Evolutionary conservation across 805 yeast genomes (phyloP), one percentile per base, ranked within the genome.

Genomic region (Osmozyma mogii): DNA sequence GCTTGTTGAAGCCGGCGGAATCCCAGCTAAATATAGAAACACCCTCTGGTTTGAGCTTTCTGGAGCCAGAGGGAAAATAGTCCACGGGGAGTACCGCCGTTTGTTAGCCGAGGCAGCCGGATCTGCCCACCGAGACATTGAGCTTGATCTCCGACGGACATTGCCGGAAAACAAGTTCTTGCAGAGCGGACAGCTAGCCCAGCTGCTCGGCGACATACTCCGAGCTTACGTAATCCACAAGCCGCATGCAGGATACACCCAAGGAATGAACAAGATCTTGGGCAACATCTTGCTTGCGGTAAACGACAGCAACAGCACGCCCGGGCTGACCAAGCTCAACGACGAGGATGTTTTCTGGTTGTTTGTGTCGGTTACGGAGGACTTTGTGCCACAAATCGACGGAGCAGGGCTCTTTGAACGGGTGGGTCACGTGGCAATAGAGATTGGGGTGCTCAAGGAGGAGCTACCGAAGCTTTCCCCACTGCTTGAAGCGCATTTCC

Each of bases 231-330:
- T 65, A 12, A 54, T 62, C 5, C 59, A 69, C 35, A 61, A 62
- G 35, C 67, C 71, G 0, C 54, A 54, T 0, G 54, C 72, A 24
- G 79, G 80, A 1, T 73, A 73, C 44, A 67, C 73, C 30, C 80
- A 73, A 40, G 80, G 80, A 1, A 65, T 73, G 80, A 73, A 73
- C 43, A 64, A 72, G 40, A 66, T 73, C n/a, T 68, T 65, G 8
- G 80, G 75, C 0, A 68, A 66, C 26, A 36, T 73, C 7, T 44
- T 73, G 9, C 43, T 73, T 14, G 62, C 65, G 0, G 60, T 50
- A 27, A 36, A 31, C 24, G 44, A 40, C 23, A 38, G 44, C 22
- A 35, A 40, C 15, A 10, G 18, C n/a, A 21, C 9, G n/a, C n/a
- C n/a, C 4, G 46, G 43, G 6, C 18, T 31, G 1, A n/a, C 13